Percentiles rank a stretch among this genome's conserved stretches.
Conservation (phyloP, 345 rosid genomes). For the Raphanus sativus region DNA sequence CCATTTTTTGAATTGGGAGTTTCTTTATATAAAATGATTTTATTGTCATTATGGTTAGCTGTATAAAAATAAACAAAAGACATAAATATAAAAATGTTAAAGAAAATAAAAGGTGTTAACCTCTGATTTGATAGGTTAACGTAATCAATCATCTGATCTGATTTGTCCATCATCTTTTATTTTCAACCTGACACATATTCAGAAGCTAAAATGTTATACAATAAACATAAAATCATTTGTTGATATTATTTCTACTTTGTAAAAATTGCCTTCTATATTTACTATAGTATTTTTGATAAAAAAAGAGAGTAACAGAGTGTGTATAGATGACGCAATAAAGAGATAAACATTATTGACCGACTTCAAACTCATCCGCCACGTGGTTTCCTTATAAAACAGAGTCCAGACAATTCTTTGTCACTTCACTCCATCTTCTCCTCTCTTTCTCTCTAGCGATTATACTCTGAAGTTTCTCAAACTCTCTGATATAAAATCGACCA, state of each 20-base stretch:
- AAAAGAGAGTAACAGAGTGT: neutral
- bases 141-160: no score
- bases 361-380: constrained; percentile 45
- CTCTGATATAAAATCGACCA: neutral
- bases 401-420: constrained; percentile 25
- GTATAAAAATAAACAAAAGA: neutral
- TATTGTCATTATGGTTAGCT: neutral
- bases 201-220: neutral
- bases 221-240: neutral
- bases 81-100: neutral
- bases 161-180: neutral
- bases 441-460: neutral
- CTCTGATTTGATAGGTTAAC: neutral
- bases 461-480: neutral
- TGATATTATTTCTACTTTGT: neutral
- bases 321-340: constrained; percentile 7
- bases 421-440: constrained; percentile 28
- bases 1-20: neutral
- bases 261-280: neutral
- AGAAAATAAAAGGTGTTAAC: neutral
- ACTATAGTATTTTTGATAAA: neutral
- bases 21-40: neutral
- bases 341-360: constrained; percentile 57
- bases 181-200: constrained; percentile 5
- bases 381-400: constrained; percentile 39